A percentile compares a stretch with the other conserved stretches of the same genome.
These are phyloP conservation scores for Diaporthe ilicicola DNA, from an alignment of 2,329 filamentous ascomycete genomes.

Conservation along the genomic window DNA sequence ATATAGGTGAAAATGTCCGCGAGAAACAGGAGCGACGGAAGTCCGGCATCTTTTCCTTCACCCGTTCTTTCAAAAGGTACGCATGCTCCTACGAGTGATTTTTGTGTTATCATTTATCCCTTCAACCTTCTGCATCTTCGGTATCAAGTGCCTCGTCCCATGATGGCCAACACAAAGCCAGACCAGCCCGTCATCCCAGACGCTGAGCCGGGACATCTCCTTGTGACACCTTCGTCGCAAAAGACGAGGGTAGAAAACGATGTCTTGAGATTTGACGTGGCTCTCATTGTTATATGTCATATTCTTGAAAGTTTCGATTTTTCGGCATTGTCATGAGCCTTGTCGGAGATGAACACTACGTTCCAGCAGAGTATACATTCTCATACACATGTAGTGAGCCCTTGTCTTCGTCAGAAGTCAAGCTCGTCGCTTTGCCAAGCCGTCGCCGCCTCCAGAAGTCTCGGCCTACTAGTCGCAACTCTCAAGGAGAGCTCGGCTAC, in stretches of 20 bases:
- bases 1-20: conserved; percentile 17
- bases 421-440: conserved; percentile 6
- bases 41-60: conserved; percentile 33
- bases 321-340: not conserved
- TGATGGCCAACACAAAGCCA: not conserved
- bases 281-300: not conserved
- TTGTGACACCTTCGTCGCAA: not conserved
- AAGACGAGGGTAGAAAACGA: not conserved
- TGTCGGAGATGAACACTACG: not conserved
- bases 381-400: conserved; percentile 32
- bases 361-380: conserved; percentile 25
- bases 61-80: conserved; percentile 33
- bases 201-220: not conserved
- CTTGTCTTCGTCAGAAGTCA: conserved; percentile 7
- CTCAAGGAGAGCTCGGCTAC: conserved; percentile 11
- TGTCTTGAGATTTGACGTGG: not conserved
- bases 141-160: not conserved
- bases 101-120: not conserved
- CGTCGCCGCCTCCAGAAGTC: conserved; percentile 28
- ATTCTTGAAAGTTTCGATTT: not conserved
- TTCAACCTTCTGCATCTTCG: not conserved
- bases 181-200: not conserved
- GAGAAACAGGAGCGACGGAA: conserved; percentile 28
- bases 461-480: not conserved
- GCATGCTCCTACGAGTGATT: not conserved